These are phyloP conservation scores for Cutaneotrichosporon sp. DNA, from an alignment of 1,284 basidiomycete genomes.

Conservation along the genomic window DNA sequence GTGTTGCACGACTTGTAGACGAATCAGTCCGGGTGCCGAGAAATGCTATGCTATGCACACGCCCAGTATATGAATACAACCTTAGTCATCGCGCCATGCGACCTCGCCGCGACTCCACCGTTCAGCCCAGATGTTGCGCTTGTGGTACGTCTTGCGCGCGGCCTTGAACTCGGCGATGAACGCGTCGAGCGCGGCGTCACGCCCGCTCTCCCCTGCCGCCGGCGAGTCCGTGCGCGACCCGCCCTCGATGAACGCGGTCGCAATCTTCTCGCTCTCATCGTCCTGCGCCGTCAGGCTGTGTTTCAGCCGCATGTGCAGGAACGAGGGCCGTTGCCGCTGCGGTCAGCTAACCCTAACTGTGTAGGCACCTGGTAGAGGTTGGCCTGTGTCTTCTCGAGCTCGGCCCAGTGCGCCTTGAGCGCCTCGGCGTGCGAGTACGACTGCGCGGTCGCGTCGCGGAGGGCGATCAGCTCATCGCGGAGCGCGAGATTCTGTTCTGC, in stretches of 20 bases:
- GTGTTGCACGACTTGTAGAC: not conserved
- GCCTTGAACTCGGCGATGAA: constrained; percentile 88
- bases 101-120: constrained; percentile 81
- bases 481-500: constrained; percentile 72
- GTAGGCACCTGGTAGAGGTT: constrained; percentile 76
- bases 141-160: constrained; percentile 80
- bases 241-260: constrained; percentile 73
- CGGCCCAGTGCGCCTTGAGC: constrained; percentile 77
- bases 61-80: not conserved
- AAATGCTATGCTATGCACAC: constrained; percentile 5
- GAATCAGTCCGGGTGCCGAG: not conserved
- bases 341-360: not conserved
- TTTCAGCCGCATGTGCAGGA: constrained; percentile 77
- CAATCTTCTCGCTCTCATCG: constrained; percentile 77
- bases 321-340: constrained; percentile 79
- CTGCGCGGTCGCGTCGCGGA: constrained; percentile 76
- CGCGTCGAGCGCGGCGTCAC: constrained; percentile 63
- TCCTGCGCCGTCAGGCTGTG: constrained; percentile 87
- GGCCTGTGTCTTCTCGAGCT: constrained; percentile 78
- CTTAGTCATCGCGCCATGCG: constrained; percentile 67
- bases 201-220: constrained; percentile 10
- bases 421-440: constrained; percentile 80
- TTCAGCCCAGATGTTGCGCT: constrained; percentile 82
- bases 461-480: constrained; percentile 68
- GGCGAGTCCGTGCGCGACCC: constrained; percentile 54